Conservation (phyloP, 2,329 filamentous ascomycete species). For the Penicillium sp. region DNA sequence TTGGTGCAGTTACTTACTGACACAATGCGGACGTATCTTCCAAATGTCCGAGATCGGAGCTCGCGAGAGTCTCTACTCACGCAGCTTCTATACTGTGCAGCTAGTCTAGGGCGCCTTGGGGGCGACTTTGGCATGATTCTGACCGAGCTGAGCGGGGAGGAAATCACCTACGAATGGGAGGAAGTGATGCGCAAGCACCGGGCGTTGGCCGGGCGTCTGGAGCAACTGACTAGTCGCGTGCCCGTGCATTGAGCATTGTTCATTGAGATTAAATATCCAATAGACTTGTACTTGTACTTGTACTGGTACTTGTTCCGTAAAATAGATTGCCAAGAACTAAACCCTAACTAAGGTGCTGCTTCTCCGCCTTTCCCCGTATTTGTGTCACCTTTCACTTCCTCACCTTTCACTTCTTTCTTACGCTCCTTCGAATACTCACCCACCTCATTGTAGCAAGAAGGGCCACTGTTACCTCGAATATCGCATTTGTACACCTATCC, state of each 20-base stretch:
- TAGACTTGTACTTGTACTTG: neutral
- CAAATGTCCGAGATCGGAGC: constrained; percentile 72
- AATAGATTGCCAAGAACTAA: neutral
- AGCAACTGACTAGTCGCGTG: constrained; percentile 36
- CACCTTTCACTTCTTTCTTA: neutral
- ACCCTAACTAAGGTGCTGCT: constrained; percentile 1
- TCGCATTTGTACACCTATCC: constrained; percentile 1
- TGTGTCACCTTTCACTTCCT: neutral
- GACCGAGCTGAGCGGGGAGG: constrained; percentile 53
- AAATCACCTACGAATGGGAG: constrained; percentile 65
- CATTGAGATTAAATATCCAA: neutral
- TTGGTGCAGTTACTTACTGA: constrained; percentile 75
- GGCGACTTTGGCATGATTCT: constrained; percentile 90
- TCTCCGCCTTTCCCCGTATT: constrained; percentile 21
- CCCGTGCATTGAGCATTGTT: constrained; percentile 11
- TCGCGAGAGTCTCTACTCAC: constrained; percentile 83
- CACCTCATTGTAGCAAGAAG: neutral
- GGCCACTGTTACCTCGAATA: neutral
- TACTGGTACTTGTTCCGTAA: neutral
- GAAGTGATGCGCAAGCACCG: constrained; percentile 85
- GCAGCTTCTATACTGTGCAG: constrained; percentile 88
- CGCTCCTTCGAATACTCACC: neutral
- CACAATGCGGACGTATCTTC: constrained; percentile 70
- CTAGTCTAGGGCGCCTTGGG: constrained; percentile 81
- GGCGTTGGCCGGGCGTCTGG: constrained; percentile 67